Conservation (phyloP, 2,329 filamentous ascomycete species). For the Xylariaceae sp. region DNA sequence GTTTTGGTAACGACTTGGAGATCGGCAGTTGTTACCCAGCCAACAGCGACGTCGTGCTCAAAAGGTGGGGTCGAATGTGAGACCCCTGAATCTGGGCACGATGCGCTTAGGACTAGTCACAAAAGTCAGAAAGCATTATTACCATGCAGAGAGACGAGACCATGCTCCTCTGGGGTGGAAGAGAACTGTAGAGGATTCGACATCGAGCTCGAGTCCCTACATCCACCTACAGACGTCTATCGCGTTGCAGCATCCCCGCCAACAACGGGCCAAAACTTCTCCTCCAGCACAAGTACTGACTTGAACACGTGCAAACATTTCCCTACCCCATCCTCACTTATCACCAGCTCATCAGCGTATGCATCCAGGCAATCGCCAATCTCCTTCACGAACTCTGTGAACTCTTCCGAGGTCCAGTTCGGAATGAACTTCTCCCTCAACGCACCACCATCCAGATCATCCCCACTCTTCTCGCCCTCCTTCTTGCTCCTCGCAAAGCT, state of each 20-base stretch:
- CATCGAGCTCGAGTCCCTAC: not conserved
- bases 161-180: no score
- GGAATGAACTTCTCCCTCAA: slow-evolving; percentile 63
- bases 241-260: not conserved
- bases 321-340: slow-evolving; percentile 34
- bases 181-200: no score
- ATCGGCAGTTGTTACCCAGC: slow-evolving; percentile 20
- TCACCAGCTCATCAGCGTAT: slow-evolving; percentile 21
- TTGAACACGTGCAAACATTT: slow-evolving; percentile 45
- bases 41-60: slow-evolving; percentile 15
- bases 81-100: no score
- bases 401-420: slow-evolving; percentile 65
- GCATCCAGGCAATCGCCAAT: slow-evolving; percentile 35
- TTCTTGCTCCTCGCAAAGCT: slow-evolving; percentile 43
- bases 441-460: slow-evolving; percentile 64
- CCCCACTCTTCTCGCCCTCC: slow-evolving; percentile 17
- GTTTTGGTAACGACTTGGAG: slow-evolving; percentile 20
- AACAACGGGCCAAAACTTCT: slow-evolving; percentile 55
- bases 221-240: not conserved
- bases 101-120: no score
- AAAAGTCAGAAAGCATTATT: no score
- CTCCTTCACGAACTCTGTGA: slow-evolving; percentile 47
- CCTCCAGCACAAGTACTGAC: slow-evolving; percentile 55
- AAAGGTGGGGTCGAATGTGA: slow-evolving; percentile 10
- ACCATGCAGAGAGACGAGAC: no score